A percentile compares a stretch with the other conserved stretches of the same genome.
Conservation (phyloP, 306 rosid genomes). For the Lathyrus sativus region DNA sequence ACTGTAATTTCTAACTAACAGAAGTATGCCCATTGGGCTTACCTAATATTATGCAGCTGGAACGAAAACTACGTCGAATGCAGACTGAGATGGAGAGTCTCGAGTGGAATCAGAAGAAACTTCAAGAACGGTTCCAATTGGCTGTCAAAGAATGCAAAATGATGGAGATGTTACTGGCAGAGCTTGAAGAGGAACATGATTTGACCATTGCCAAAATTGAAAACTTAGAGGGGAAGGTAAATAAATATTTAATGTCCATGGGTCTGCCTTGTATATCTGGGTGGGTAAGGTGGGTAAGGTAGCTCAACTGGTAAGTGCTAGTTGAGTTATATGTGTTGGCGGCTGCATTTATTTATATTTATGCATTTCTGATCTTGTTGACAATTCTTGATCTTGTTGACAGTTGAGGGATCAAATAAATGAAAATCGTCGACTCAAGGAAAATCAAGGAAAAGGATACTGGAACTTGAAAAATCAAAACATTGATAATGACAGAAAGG, state of each 20-base stretch:
- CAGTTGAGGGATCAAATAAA: slow-evolving; percentile 60
- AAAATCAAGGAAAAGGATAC: slow-evolving; percentile 56
- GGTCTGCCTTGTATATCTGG: too few relatives aligned
- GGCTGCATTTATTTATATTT: too few relatives aligned
- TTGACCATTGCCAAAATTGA: slow-evolving; percentile 64
- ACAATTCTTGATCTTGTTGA: background rate
- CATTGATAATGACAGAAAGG: slow-evolving; percentile 34
- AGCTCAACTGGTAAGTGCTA: too few relatives aligned
- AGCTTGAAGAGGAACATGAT: slow-evolving; percentile 77
- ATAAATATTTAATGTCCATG: too few relatives aligned
- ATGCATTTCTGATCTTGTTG: too few relatives aligned
- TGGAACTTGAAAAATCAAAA: slow-evolving; percentile 53
- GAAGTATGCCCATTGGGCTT: slow-evolving; percentile 18
- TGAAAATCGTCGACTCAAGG: slow-evolving; percentile 63
- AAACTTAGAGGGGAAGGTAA: slow-evolving; percentile 66
- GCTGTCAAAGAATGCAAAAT: slow-evolving; percentile 65
- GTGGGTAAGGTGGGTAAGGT: too few relatives aligned
- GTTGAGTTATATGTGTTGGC: too few relatives aligned
- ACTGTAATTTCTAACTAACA: slow-evolving; percentile 21
- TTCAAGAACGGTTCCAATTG: slow-evolving; percentile 53
- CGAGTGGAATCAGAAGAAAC: slow-evolving; percentile 56
- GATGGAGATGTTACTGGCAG: slow-evolving; percentile 62
- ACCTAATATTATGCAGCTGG: slow-evolving; percentile 55
- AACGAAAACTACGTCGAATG: slow-evolving; percentile 47
- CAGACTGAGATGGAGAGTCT: slow-evolving; percentile 58